Evolutionary conservation across 2,329 filamentous ascomycete species (phyloP), one percentile per base, ranked within the genome.

Genomic region (Ophioceras dolichostomum): DNA sequence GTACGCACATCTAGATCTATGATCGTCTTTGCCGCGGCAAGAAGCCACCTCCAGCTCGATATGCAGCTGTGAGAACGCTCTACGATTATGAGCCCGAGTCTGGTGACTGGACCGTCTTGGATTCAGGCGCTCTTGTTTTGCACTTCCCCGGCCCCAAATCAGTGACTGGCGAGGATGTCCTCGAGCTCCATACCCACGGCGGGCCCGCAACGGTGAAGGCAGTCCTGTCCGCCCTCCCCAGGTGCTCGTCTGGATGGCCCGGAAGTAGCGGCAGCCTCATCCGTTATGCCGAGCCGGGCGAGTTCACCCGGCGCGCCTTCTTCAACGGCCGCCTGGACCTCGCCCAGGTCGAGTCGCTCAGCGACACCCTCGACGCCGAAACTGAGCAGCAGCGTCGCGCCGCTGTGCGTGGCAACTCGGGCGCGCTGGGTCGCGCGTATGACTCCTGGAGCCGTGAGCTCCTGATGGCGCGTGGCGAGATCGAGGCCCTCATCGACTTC

Each of bases 401-500:
- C 2, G 88, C 89, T 1, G 79, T 95, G 2, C 76, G 83, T 4
- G 87, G 87, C 6, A 77, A 77, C 21, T 82, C 76, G 4, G 79
- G 79, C 17, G 60, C 67, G 0, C 65, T 95, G 10, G 76, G 84
- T 0, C 67, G 69, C 41, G 76, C 77, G 14, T 98, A 98, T 55
- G 87, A 95, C 47, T 50, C 51, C 9, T 98, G 91, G 91, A 76
- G 89, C 19, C 64, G 73, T 44, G 68, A 77, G 45, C 61, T 98
- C 14, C 65, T 96, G 6, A 70, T 81, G 43, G 88, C 88, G 9
- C 76, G 91, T 2, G 91, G 86, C 9, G 88, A 96, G 60, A 69
- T 98, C 28, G 91, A 98, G 59, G 91, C 91, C 0, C 62, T 98
- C 47, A 96, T 98, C 43, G 91, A 98, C 58, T 98, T 98, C 55